phyloP scores from a whole-genome alignment of 192 early-diverging fungal species.

The Coemansia brasiliensis region DNA sequence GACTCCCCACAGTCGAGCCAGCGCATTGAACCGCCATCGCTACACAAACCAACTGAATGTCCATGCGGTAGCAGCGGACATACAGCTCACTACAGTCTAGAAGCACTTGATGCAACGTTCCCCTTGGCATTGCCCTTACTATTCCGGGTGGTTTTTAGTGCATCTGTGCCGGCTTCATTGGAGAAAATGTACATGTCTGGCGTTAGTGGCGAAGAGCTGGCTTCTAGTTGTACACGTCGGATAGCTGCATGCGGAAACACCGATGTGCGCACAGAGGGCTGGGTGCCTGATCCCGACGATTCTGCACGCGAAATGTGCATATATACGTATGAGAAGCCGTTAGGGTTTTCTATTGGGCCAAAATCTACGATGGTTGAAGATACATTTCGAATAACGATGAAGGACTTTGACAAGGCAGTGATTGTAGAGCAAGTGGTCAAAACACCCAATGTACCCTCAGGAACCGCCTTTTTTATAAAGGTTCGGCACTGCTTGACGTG shows the following conservation, averaged over 20 bases:
- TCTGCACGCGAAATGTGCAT: constrained; percentile 31
- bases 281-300: constrained; percentile 46
- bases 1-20: too few species aligned
- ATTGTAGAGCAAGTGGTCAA: constrained; percentile 44
- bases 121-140: constrained; percentile 49
- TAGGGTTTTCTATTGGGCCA: constrained; percentile 55
- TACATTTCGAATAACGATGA: constrained; percentile 27
- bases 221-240: constrained; percentile 36
- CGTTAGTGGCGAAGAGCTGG: constrained; percentile 24
- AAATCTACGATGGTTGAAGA: constrained; percentile 50
- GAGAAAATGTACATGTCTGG: constrained; percentile 23
- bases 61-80: constrained; percentile 26
- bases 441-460: constrained; percentile 56
- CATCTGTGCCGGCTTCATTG: constrained; percentile 17
- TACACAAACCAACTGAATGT: constrained; percentile 47
- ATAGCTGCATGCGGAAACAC: constrained; percentile 33
- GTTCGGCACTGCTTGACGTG: constrained; percentile 53
- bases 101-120: constrained; percentile 46
- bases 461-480: constrained; percentile 52
- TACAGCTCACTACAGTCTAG: constrained; percentile 35
- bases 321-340: constrained; percentile 49
- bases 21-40: background rate
- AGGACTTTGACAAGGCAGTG: constrained; percentile 34
- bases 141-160: constrained; percentile 51
- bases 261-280: constrained; percentile 47